Base-by-base conservation (phyloP, 805 yeast genomes). In the Pichia cephalocereana region DNA sequence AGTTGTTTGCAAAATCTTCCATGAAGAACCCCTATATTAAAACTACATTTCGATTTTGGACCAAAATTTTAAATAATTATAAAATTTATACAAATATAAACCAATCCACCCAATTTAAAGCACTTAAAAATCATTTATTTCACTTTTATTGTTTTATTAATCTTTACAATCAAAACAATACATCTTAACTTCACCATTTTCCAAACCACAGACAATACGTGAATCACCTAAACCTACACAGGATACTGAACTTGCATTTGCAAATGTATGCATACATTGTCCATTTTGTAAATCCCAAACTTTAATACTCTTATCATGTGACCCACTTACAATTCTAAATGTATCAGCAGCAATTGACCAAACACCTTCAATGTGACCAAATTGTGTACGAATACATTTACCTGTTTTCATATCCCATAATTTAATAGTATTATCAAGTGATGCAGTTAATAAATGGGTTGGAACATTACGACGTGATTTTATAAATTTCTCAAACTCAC, bases 251-350 rank as follows among this genome's bases (percentile, higher is more conserved):
- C 70, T 58, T 55, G 82, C 82, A 18, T 89, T 91, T 3, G 84
- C 83, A 67, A 88, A 87, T 0, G 98, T 91, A 64, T 90, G 96
- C 77, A 90, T 79, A 64, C 98, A 89, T 61, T 83, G 83, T 19
- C 99, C 98, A 55, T 83, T 81, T 65, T 93, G 97, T 52, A 93
- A 71, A 63, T 93, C 99, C 99, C 99, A 93, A 8, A 93, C 86
- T 64, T 85, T 91, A 52, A 86, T 86, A 36, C 80, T 71, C 53
- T 88, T 77, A 69, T 93, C 99, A 61, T 93, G 97, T 1, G 96
- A 90, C 2, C 98, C 98, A 58, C 93, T 82, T 11, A 91, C 86
- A 41, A 93, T 86, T 55, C 99, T 76, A 72, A 93, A 93, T 38
- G 90, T 89, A 69, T 93, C 98, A 0, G 97, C 96, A 17, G 93